phyloP scores from a whole-genome alignment of 768 basidiomycete species.

The Trametes cubensis region DNA sequence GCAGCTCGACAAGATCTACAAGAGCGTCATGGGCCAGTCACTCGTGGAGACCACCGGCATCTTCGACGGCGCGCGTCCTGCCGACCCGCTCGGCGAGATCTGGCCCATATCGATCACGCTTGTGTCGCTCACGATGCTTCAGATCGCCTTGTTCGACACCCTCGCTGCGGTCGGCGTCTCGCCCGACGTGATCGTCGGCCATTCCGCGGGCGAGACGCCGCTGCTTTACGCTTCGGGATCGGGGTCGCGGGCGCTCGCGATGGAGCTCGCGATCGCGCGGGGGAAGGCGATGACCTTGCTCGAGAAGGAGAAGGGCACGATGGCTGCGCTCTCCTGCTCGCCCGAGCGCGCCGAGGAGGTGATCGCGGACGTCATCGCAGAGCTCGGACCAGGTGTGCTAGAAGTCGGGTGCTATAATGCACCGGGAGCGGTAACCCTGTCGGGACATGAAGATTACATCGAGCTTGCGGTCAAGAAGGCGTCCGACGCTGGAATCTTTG shows the following conservation, averaged over 20 bases:
- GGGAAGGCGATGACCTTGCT: conserved; percentile 40
- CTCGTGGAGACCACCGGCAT: conserved; percentile 41
- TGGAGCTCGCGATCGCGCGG: conserved; percentile 48
- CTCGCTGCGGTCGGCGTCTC: conserved; percentile 39
- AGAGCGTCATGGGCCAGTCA: conserved; percentile 37
- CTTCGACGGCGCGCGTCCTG: conserved; percentile 34
- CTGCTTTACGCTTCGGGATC: conserved; percentile 50
- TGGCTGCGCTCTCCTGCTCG: conserved; percentile 48
- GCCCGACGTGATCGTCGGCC: conserved; percentile 46
- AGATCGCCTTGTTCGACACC: conserved; percentile 49
- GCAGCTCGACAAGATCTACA: conserved; percentile 42
- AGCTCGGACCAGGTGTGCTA: conserved; percentile 27
- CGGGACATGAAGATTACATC: conserved; percentile 34
- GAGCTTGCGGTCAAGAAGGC: conserved; percentile 40
- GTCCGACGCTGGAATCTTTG: conserved; percentile 35
- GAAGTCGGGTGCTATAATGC: conserved; percentile 48
- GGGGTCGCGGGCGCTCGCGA: conserved; percentile 41
- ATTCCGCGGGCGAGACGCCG: conserved; percentile 52
- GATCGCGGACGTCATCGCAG: conserved; percentile 27
- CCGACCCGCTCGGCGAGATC: conserved; percentile 21
- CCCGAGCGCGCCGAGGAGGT: conserved; percentile 34
- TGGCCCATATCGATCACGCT: conserved; percentile 44
- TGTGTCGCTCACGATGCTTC: conserved; percentile 47
- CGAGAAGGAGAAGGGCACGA: conserved; percentile 41
- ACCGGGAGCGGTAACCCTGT: conserved; percentile 41